phyloP scores from a whole-genome alignment of 2,329 filamentous ascomycete genomes.

The Onygena corvina region DNA sequence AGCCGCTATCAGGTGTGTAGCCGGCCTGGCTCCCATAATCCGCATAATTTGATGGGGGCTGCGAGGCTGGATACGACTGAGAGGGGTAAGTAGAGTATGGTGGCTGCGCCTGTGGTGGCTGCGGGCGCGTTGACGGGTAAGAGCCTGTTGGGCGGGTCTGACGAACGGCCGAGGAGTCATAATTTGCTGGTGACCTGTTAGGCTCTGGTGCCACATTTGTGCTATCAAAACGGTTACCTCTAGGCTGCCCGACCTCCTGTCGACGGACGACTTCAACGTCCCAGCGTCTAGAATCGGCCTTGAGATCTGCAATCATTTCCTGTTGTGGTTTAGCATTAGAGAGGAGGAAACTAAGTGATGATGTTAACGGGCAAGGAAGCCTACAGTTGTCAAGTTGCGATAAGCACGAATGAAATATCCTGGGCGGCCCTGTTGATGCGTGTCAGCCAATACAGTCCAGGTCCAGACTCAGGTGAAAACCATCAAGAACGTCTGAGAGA shows the following conservation, averaged over 20 bases:
- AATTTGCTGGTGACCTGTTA: slow-evolving; percentile 29
- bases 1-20: slow-evolving; percentile 17
- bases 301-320: slow-evolving; percentile 46
- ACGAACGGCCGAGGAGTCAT: slow-evolving; percentile 28
- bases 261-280: slow-evolving; percentile 34
- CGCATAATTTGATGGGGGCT: slow-evolving; percentile 25
- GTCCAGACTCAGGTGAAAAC: slow-evolving; percentile 8
- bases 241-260: slow-evolving; percentile 30
- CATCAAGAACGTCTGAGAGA: slow-evolving; percentile 18
- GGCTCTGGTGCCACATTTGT: slow-evolving; percentile 27
- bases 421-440: slow-evolving; percentile 46
- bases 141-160: slow-evolving; percentile 25
- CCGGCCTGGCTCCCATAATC: slow-evolving; percentile 24
- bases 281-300: slow-evolving; percentile 43
- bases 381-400: slow-evolving; percentile 64
- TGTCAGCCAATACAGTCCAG: slow-evolving; percentile 20
- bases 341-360: no score
- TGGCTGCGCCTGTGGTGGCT: slow-evolving; percentile 22
- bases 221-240: slow-evolving; percentile 34
- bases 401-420: slow-evolving; percentile 72
- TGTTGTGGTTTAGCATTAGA: no score
- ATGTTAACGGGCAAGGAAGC: no score
- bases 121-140: slow-evolving; percentile 8
- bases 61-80: slow-evolving; percentile 26
- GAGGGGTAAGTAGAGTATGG: slow-evolving; percentile 26